Base-by-base conservation (phyloP, 2,329 filamentous ascomycete species). In the Neurospora sp. region DNA sequence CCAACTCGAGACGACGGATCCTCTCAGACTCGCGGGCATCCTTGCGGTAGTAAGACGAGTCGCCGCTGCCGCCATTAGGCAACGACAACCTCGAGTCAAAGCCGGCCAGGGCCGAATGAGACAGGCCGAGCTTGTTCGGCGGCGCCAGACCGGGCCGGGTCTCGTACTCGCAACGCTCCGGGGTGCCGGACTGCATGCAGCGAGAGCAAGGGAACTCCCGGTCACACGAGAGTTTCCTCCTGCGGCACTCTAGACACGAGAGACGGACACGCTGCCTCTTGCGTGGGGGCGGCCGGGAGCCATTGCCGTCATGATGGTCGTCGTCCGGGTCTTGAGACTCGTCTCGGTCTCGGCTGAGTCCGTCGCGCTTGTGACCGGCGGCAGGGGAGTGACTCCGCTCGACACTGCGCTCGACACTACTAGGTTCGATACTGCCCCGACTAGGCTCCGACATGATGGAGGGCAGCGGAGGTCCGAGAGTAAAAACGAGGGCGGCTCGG, bases 211-310 rank as follows among this genome's bases (percentile, higher is more conserved):
- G 87, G 74, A 88, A 83, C 76, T 87, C 86, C 71, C 87, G 82
- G 78, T 88, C 87, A 77, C 87, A 89, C 36, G 86, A 88, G 43
- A 89, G 81, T 80, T 89, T 89, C 69, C 87, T 82, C 69, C 86
- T 83, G 58, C 87, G 85, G 74, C 87, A 89, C 74, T 88, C 86
- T 58, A 89, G 82, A 73, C 87, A 89, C 67, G 85, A 87, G 62
- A 89, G 81, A 17, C 87, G 81, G 66, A 89, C 84, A 43, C 87
- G 82, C 80, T 89, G 87, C 39, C 87, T 80, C 79, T 89, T 89
- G 71, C 86, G 82, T 10, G 85, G 80, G 0, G 81, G 80, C 43
- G 78, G 79, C n/a, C 76, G 72, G 46, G 71, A 70, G 36, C 71
- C 73, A n/a, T 70, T 52, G 28, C 67, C 67, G 38, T 70, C 69